Evolutionary conservation across 192 early-diverging fungal species (phyloP).

Genomic region (Diversispora eburnea): DNA sequence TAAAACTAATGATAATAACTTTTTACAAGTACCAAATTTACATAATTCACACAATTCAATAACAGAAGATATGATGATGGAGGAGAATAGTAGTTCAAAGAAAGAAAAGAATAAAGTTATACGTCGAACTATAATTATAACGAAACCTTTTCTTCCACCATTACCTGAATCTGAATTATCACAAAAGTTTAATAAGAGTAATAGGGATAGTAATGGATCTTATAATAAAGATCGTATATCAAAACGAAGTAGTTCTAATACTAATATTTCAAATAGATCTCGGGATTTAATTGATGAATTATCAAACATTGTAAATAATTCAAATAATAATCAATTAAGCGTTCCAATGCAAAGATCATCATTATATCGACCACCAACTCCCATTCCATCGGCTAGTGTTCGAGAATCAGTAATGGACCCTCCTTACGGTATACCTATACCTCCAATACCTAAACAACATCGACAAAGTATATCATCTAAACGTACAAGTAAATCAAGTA

Average conservation of each 20-base stretch:
- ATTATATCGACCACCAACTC: constrained; percentile 26
- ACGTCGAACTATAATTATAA: constrained; percentile 27
- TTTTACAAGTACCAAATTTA: background rate
- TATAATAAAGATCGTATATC: too few relatives aligned
- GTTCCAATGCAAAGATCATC: background rate
- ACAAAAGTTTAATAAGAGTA: too few relatives aligned
- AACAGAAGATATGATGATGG: background rate
- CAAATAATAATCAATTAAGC: background rate
- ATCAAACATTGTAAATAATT: background rate
- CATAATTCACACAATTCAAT: background rate
- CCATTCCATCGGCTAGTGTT: constrained; percentile 9
- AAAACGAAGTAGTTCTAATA: too few relatives aligned
- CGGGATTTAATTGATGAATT: too few relatives aligned
- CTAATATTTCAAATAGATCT: too few relatives aligned
- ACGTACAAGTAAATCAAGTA: constrained; percentile 19
- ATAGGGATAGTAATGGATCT: too few relatives aligned
- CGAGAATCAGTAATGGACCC: constrained; percentile 8
- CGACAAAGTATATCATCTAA: constrained; percentile 11
- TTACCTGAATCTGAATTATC: constrained; percentile 21
- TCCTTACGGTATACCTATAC: constrained; percentile 30
- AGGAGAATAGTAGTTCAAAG: background rate
- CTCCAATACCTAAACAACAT: constrained; percentile 18
- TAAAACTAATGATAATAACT: background rate
- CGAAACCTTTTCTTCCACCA: constrained; percentile 22
- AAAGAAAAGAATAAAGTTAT: constrained; percentile 10